Conservation (phyloP, 352 stramenopile species). For the Hyaloperonospora arabidopsidis region DNA sequence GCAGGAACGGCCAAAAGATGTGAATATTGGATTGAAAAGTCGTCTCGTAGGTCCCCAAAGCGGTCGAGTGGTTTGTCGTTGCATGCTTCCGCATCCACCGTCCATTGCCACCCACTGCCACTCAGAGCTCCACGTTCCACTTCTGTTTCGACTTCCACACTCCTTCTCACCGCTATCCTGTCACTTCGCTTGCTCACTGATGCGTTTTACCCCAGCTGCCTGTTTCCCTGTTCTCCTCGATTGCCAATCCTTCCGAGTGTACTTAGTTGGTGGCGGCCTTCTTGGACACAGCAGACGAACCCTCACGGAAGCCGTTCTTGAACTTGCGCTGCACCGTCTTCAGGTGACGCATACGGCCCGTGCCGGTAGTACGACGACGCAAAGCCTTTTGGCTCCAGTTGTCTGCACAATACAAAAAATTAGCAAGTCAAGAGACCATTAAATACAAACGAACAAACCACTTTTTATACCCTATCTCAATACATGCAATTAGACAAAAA, state of each 20-base stretch:
- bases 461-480: not conserved
- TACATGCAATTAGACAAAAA: conserved; percentile 3
- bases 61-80: conserved; percentile 7
- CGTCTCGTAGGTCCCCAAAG: conserved; percentile 14
- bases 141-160: conserved; percentile 17
- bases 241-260: conserved; percentile 9
- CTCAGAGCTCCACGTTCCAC: conserved; percentile 13
- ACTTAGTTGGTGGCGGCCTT: conserved; percentile 87
- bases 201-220: conserved; percentile 34
- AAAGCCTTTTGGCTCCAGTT: conserved; percentile 98
- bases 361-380: conserved; percentile 92
- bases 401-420: conserved; percentile 41
- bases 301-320: conserved; percentile 99
- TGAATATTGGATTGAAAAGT: conserved; percentile 40
- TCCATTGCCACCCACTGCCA: conserved; percentile 4
- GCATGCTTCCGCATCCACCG: conserved; percentile 19
- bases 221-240: conserved; percentile 21
- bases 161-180: conserved; percentile 22
- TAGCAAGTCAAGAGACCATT: not conserved
- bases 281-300: conserved; percentile 76
- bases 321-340: conserved; percentile 97
- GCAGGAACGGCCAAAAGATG: conserved; percentile 28
- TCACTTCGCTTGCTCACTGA: conserved; percentile 32
- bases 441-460: too few species aligned
- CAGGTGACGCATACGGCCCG: conserved; percentile 97